Base-by-base conservation (phyloP, 2,329 filamentous ascomycete genomes). In the Knoxdaviesia capensis region DNA sequence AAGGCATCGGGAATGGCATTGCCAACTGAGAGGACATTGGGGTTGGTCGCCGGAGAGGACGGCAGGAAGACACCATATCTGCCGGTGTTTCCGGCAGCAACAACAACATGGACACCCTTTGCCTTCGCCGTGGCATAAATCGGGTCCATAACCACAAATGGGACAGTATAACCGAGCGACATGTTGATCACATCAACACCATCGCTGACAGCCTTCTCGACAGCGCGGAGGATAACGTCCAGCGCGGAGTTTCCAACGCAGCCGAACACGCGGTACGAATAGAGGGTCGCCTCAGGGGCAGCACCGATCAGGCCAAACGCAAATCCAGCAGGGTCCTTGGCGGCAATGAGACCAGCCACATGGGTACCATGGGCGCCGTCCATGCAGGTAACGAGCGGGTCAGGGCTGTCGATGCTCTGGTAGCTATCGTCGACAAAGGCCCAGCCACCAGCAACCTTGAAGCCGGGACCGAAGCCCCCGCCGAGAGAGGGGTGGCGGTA, bases 31-130 rank as follows among this genome's bases (percentile, higher is more conserved):
- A 62, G 61, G 5, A 68, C 65, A 31, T 53, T 56, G 43, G 61
- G 61, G 43, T 51, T 53, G 2, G 49, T 47, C 1, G 53, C 52
- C 9, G 54, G 52, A 8, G 47, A 44, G 3, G 46, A 48, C 2
- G 49, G 40, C 6, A 43, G 43, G 46, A 51, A 56, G 0, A 54
- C 39, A 2, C 50, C 51, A 5, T 41, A 28, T 7, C 32, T 54
- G 29, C 68, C 68, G 9, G 63, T 59, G 43, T 73, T 73, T 8
- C 69, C 68, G 4, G 63, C 66, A 1, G 67, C 62, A 20, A 69
- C 60, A 6, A 63, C 62, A 9, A 69, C 60, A 6, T 68, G 60
- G 1, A 70, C 56, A 7, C 68, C 68, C 29, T 60, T 54, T 4
- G 57, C 51, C 6, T 44, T 40, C 10, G 41, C 71, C 4, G 66